A percentile compares a stretch with the other conserved stretches of the same genome.
Conservation (phyloP, 306 rosid genomes). For the Bauhinia variegata region DNA sequence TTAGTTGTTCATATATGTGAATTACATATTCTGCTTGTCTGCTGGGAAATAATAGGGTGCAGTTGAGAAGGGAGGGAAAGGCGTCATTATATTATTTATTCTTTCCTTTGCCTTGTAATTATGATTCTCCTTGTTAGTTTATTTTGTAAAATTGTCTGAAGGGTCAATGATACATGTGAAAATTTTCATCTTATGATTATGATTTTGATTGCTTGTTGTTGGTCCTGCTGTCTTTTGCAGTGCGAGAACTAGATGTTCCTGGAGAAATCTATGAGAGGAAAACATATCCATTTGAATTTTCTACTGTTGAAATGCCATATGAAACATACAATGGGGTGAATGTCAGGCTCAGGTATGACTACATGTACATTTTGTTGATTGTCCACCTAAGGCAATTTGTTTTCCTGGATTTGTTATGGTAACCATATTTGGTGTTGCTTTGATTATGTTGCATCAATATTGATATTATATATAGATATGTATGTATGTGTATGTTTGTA, state of each 20-base stretch:
- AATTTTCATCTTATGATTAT: not conserved
- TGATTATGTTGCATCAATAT: not conserved
- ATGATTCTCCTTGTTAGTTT: not conserved
- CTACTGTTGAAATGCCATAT: conserved; percentile 98
- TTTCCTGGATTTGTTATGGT: not conserved
- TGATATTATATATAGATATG: too few relatives aligned
- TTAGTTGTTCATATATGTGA: conserved; percentile 22
- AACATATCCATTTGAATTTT: conserved; percentile 91
- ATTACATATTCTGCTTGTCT: not conserved
- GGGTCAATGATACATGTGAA: not conserved
- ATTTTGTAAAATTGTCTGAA: not conserved
- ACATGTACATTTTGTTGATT: conserved; percentile 24
- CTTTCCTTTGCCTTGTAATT: too few relatives aligned
- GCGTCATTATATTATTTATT: not conserved
- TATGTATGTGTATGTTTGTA: too few relatives aligned
- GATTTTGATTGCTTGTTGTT: not conserved
- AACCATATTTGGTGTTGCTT: not conserved
- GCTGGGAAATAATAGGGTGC: conserved; percentile 4
- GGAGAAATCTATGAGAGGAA: conserved; percentile 96
- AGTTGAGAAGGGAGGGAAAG: not conserved
- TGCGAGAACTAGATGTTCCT: conserved; percentile 96
- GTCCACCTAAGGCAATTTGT: conserved; percentile 8
- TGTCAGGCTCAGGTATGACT: conserved; percentile 88
- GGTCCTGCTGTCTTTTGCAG: conserved; percentile 51
- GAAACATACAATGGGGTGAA: conserved; percentile 96